Conservation (phyloP, 352 stramenopile species). For the Pythium monospermum region DNA sequence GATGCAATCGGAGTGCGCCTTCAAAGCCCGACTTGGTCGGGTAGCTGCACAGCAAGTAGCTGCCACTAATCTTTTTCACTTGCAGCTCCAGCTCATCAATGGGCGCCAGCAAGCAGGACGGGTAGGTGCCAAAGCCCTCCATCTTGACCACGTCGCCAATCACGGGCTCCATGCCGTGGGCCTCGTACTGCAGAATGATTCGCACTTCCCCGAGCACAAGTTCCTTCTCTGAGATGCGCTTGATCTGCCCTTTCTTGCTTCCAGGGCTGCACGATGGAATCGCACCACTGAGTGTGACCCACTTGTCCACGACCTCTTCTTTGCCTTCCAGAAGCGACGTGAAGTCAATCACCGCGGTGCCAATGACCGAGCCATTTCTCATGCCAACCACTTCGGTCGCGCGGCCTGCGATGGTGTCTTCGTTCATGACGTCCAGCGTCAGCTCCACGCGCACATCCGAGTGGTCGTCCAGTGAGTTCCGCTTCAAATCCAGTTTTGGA, state of each 20-base stretch:
- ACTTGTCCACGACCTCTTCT: slow-evolving; percentile 75
- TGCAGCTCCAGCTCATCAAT: slow-evolving; percentile 69
- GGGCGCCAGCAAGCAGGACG: slow-evolving; percentile 53
- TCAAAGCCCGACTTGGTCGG: slow-evolving; percentile 62
- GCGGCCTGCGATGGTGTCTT: slow-evolving; percentile 71
- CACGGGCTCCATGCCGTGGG: slow-evolving; percentile 68
- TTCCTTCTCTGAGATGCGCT: slow-evolving; percentile 32
- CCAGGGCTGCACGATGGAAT: slow-evolving; percentile 17
- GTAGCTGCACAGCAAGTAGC: slow-evolving; percentile 72
- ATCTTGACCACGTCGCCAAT: slow-evolving; percentile 72
- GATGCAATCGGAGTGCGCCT: slow-evolving; percentile 53
- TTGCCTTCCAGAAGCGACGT: slow-evolving; percentile 68
- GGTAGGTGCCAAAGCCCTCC: slow-evolving; percentile 71
- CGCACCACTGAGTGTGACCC: slow-evolving; percentile 60
- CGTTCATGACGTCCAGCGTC: slow-evolving; percentile 78
- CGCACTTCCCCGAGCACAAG: slow-evolving; percentile 65
- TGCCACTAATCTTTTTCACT: slow-evolving; percentile 80
- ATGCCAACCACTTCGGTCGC: slow-evolving; percentile 78
- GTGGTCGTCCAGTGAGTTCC: slow-evolving; percentile 47
- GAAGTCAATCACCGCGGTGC: slow-evolving; percentile 60
- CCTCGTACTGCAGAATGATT: slow-evolving; percentile 75
- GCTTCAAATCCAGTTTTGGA: slow-evolving; percentile 61
- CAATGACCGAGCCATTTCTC: slow-evolving; percentile 68
- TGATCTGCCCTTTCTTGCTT: slow-evolving; percentile 29
- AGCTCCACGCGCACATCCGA: slow-evolving; percentile 72